Percentiles rank a stretch among this genome's conserved stretches.
These are phyloP conservation scores for Leavenworthia alabamica DNA, from an alignment of 345 rosid genomes.

Conservation along the genomic window DNA sequence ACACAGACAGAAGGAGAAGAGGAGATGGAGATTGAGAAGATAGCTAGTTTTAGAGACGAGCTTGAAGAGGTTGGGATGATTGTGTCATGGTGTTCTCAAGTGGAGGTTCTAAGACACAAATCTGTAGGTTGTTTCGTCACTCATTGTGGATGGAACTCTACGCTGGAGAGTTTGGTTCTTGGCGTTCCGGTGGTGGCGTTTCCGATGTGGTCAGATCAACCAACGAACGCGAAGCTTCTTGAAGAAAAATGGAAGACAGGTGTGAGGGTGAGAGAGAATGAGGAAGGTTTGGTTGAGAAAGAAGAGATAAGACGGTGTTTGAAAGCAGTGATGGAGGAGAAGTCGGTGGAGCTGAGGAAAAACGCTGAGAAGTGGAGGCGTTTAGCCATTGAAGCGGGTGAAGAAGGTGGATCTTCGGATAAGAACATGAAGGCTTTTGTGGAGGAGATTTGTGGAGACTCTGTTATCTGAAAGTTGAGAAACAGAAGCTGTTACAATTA, in stretches of 20 bases:
- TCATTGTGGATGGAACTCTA: constrained; percentile 84
- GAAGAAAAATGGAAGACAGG: constrained; percentile 53
- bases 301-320: constrained; percentile 57
- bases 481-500: not conserved
- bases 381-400: constrained; percentile 39
- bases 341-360: constrained; percentile 30
- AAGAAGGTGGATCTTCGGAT: constrained; percentile 47
- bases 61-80: constrained; percentile 48
- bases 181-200: constrained; percentile 68
- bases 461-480: not conserved
- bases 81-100: constrained; percentile 61
- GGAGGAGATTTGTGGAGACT: constrained; percentile 17
- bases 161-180: constrained; percentile 42
- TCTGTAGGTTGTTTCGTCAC: constrained; percentile 55
- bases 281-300: constrained; percentile 39
- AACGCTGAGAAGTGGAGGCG: constrained; percentile 54
- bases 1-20: constrained; percentile 13
- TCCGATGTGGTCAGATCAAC: constrained; percentile 67
- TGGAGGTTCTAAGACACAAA: constrained; percentile 46
- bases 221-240: constrained; percentile 47
- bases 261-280: constrained; percentile 40
- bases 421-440: constrained; percentile 48
- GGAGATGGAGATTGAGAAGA: constrained; percentile 2
- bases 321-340: constrained; percentile 46
- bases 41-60: constrained; percentile 28